A percentile compares a stretch with the other conserved stretches of the same genome.
Conservation (phyloP, 306 rosid genomes). For the Mimosa pudica region DNA sequence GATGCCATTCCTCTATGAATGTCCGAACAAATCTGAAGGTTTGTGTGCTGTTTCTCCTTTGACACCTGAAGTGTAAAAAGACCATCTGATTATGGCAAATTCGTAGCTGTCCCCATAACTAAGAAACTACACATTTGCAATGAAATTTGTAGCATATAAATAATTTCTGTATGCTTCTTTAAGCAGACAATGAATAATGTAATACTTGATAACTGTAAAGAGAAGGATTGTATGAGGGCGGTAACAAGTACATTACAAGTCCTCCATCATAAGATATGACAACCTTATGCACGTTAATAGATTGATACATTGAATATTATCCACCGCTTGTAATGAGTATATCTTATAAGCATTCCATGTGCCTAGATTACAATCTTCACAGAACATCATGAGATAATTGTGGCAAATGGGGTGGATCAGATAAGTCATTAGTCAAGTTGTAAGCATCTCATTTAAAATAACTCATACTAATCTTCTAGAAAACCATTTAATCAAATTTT, state of each 20-base stretch:
- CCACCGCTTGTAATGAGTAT: neutral
- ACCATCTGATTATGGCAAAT: conserved; percentile 5
- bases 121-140: conserved; percentile 5
- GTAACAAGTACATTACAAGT: conserved; percentile 11
- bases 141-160: neutral
- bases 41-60: conserved; percentile 21
- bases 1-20: conserved; percentile 52
- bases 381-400: neutral
- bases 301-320: neutral
- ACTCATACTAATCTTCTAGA: neutral
- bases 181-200: conserved; percentile 5
- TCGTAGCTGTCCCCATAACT: neutral
- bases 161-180: conserved; percentile 16
- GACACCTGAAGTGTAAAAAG: conserved; percentile 36
- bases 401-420: neutral
- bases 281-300: neutral
- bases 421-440: neutral
- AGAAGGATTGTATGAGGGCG: neutral
- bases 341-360: neutral
- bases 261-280: neutral
- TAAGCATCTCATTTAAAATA: neutral
- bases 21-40: neutral
- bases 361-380: neutral
- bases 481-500: neutral
- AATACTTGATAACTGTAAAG: neutral